A percentile compares a stretch with the other conserved stretches of the same genome.
Conservation (phyloP, 2,329 filamentous ascomycete species). For the Curvularia sp. region DNA sequence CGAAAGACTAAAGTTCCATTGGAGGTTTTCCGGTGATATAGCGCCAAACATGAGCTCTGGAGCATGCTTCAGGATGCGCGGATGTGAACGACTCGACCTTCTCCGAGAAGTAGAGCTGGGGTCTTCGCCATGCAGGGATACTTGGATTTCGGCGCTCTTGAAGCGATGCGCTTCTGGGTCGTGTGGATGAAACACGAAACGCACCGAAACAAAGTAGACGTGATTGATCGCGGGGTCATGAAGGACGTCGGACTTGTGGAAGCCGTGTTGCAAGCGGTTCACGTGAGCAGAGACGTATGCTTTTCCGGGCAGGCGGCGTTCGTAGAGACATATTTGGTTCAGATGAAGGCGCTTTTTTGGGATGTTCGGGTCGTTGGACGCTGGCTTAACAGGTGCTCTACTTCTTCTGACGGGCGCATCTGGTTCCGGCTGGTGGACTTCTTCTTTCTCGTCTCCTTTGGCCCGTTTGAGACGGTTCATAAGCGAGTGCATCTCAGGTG, state of each 20-base stretch:
- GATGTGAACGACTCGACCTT: constrained; percentile 33
- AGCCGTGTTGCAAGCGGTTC: constrained; percentile 59
- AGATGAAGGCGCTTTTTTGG: constrained; percentile 37
- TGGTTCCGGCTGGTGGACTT: constrained; percentile 4
- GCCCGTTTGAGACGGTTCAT: constrained; percentile 16
- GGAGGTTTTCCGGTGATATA: constrained; percentile 56
- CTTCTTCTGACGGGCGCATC: constrained; percentile 13
- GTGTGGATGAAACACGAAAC: constrained; percentile 59
- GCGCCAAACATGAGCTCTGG: constrained; percentile 59
- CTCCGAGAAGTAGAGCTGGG: constrained; percentile 14
- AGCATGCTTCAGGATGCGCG: constrained; percentile 58
- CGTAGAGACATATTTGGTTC: constrained; percentile 56
- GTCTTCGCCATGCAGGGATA: constrained; percentile 44
- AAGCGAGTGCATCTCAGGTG: constrained; percentile 20
- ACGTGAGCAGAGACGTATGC: constrained; percentile 60
- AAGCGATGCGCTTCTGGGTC: constrained; percentile 55
- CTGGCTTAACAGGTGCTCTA: constrained; percentile 18
- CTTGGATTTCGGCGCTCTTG: constrained; percentile 56
- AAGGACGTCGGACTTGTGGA: constrained; percentile 53
- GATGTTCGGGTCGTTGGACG: constrained; percentile 34
- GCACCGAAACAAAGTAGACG: constrained; percentile 58
- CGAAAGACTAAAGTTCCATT: constrained; percentile 58
- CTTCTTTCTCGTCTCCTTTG: constrained; percentile 1
- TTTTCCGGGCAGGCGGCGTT: constrained; percentile 56
- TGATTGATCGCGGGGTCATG: constrained; percentile 53